Percentiles rank a stretch among this genome's conserved stretches.
Evolutionary conservation across 2,329 filamentous ascomycete genomes (phyloP).

Genomic region (Xylaria sp.): DNA sequence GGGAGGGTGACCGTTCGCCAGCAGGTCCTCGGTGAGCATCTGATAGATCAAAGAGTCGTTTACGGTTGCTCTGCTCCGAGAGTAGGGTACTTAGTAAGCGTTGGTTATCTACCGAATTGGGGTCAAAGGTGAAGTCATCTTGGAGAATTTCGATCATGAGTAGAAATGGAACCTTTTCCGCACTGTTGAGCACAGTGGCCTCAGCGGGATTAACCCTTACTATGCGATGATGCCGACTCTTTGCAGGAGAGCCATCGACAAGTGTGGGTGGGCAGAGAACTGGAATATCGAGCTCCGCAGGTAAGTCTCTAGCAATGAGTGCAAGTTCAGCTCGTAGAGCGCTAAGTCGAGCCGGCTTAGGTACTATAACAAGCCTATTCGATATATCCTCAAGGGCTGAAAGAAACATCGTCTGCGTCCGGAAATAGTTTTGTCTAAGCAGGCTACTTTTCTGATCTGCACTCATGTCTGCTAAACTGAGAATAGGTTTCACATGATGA

Average conservation of each 20-base stretch:
- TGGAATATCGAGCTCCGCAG: conserved; percentile 85
- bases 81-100: conserved; percentile 69
- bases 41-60: conserved; percentile 74
- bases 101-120: conserved; percentile 77
- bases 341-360: conserved; percentile 82
- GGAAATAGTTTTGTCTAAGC: conserved; percentile 83
- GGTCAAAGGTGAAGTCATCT: conserved; percentile 86
- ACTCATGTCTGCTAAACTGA: conserved; percentile 71
- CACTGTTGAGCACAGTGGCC: conserved; percentile 85
- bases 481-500: conserved; percentile 65
- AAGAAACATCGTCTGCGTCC: conserved; percentile 82
- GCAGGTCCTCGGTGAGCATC: conserved; percentile 69
- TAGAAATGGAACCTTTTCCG: conserved; percentile 85
- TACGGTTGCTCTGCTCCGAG: conserved; percentile 65
- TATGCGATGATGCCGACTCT: conserved; percentile 83
- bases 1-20: conserved; percentile 55
- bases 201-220: conserved; percentile 86
- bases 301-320: conserved; percentile 81
- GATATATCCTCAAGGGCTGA: conserved; percentile 85
- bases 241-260: conserved; percentile 76
- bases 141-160: conserved; percentile 85
- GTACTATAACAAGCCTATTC: conserved; percentile 82
- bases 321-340: conserved; percentile 83
- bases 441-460: conserved; percentile 74
- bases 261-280: conserved; percentile 81